A percentile compares a stretch with the other conserved stretches of the same genome.
These are phyloP conservation scores for Neonectria ditissima DNA, from an alignment of 2,329 filamentous ascomycete species.

Conservation along the genomic window DNA sequence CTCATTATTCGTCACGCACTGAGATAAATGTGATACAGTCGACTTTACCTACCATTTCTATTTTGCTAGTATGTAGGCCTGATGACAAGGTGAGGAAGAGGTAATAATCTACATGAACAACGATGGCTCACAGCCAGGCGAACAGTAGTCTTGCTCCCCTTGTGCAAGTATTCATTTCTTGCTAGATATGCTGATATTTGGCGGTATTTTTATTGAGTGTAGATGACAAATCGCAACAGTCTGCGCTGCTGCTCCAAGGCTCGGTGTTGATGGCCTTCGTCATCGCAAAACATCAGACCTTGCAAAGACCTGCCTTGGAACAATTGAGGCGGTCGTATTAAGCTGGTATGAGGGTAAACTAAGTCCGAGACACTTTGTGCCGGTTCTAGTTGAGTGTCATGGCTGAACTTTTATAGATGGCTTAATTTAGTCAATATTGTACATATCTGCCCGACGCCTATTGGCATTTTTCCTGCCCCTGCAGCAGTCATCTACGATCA, in stretches of 20 bases:
- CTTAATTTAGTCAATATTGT: constrained; percentile 12
- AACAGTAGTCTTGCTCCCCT: too few species aligned
- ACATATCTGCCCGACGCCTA: constrained; percentile 7
- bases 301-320: not conserved
- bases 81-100: not conserved
- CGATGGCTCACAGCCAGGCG: not conserved
- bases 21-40: too few species aligned
- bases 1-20: too few species aligned
- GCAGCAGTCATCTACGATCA: not conserved
- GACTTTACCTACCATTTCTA: not conserved
- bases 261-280: not conserved
- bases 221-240: not conserved
- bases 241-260: not conserved
- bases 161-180: not conserved
- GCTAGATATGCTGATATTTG: not conserved
- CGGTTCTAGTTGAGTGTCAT: not conserved
- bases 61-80: not conserved
- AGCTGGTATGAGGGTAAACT: not conserved
- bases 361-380: not conserved
- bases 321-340: not conserved
- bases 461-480: not conserved
- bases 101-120: not conserved
- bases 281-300: not conserved
- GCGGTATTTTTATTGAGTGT: not conserved
- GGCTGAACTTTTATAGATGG: constrained; percentile 6